These are phyloP conservation scores for Populus euphratica DNA, from an alignment of 345 rosid genomes.

Conservation along the genomic window DNA sequence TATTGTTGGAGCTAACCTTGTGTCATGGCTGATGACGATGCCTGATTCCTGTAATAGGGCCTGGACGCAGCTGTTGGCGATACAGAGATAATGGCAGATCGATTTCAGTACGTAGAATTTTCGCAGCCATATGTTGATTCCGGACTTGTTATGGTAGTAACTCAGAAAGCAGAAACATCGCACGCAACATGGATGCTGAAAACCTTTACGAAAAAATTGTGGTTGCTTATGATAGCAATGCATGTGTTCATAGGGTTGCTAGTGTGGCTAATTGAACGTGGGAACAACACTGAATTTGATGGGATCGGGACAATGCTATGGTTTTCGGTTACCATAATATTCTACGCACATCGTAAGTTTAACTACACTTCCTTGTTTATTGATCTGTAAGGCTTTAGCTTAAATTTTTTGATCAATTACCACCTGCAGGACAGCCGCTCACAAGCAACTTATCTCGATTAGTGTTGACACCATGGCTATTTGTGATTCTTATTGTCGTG, in stretches of 20 bases:
- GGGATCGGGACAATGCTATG: background rate
- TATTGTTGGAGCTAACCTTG: no score
- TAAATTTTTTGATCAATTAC: background rate
- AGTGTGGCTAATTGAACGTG: slow-evolving; percentile 8
- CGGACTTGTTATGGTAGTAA: slow-evolving; percentile 29
- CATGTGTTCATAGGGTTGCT: slow-evolving; percentile 25
- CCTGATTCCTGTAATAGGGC: slow-evolving; percentile 7
- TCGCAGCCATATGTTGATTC: slow-evolving; percentile 33
- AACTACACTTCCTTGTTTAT: background rate
- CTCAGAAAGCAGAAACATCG: slow-evolving; percentile 14
- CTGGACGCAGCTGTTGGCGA: slow-evolving; percentile 39
- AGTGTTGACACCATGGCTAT: slow-evolving; percentile 22
- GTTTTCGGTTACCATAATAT: background rate
- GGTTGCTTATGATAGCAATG: slow-evolving; percentile 22
- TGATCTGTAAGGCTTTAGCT: background rate
- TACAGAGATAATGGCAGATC: slow-evolving; percentile 26
- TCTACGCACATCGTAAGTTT: background rate
- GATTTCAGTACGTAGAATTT: slow-evolving; percentile 26
- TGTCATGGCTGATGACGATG: no score
- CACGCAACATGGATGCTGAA: slow-evolving; percentile 27
- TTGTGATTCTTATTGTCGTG: slow-evolving; percentile 18
- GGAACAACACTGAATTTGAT: background rate
- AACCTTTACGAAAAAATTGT: slow-evolving; percentile 22
- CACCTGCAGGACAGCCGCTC: slow-evolving; percentile 15
- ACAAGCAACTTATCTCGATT: slow-evolving; percentile 18